Base-by-base conservation (phyloP, 768 basidiomycete species). In the Collybiopsis confluens region DNA sequence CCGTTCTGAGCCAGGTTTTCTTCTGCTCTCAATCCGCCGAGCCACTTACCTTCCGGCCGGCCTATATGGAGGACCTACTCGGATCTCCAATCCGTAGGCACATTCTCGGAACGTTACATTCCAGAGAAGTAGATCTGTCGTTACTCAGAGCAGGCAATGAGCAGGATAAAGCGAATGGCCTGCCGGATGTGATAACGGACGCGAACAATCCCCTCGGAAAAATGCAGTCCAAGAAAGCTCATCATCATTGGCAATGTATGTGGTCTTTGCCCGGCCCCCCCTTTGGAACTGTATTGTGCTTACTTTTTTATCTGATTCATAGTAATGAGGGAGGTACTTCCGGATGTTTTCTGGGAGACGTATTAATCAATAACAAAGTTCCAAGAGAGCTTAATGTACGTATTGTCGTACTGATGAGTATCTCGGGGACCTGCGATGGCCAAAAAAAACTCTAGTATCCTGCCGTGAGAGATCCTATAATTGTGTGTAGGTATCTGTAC, bases 271-370 rank as follows among this genome's bases (percentile, higher is more conserved):
- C n/a, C n/a, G n/a, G n/a, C n/a, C n/a, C n/a, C n/a, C n/a, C 37
- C 2, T 45, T 35, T 23, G 46, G 11, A 38, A 23, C 13, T 11
- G 37, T 50, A 20, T 47, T 30, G 9, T 11, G 47, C 33, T 54
- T 27, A 23, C 45, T 56, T 20, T n/a, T 46, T 54, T 57, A 56
- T 56, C 45, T 36, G 45, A 15, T 35, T 41, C 11, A 2, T 54
- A 88, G 86, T 91, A 30, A 94, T 95, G 90, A 80, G 89, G 54
- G 69, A 83, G 28, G 79, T 90, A n/a, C 62, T 93, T 58, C 81
- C 86, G 0, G 80, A 87, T 55, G 59, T 79, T 11, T 73, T 86
- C 57, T 92, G 90, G 90, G 86, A 90, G 68, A 86, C 84, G 5
- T 92, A 85, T 66, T 92, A 21, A 30, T n/a, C n/a, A n/a, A n/a